Evolutionary conservation across 164 flowering plant genomes (phyloP), one percentile per base, ranked within the genome.

Genomic region (Magnolia sinica): DNA sequence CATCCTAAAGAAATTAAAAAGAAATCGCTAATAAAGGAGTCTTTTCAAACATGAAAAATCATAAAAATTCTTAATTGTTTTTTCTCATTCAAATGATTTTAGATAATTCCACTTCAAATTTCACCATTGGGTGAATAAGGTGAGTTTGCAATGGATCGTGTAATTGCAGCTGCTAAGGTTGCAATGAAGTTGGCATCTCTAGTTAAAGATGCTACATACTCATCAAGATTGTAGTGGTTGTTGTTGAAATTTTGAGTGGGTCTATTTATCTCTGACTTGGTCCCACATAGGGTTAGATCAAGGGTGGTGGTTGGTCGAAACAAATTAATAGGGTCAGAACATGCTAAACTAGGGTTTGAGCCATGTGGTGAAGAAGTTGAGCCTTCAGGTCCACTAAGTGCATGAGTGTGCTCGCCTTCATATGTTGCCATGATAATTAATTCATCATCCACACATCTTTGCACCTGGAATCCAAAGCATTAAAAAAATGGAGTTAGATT

Each of bases 371-470:
- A 68, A 63, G 68, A 55, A 29, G 73, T 18, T 2, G 24, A 68
- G n/a, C 75, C 76, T 7, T 76, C 29, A 6, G n/a, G 20, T 27
- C 24, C 45, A 29, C 11, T 11, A 37, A 13, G 19, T 7, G 89
- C 73, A 88, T 91, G 29, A 27, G 29, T 27, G 29, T 27, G 29
- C 29, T 27, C 29, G 29, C 29, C 29, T 27, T 27, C 29, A 37
- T 89, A 89, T 0, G 85, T 89, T 50, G 87, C 92, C 6, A 87
- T 76, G 1, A 88, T 37, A 31, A 88, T 3, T 0, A 87, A 78
- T 8, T 58, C 52, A 68, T 89, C 90, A 23, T 84, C 86, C 7
- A 72, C 27, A 58, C 84, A 77, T 81, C 89, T 81, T 71, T 90
- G 93, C 37, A 88, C 91, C 91, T 90, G 58, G 13, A 82, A 50